Conservation (phyloP, 2,329 filamentous ascomycete genomes). For the Akanthomyces lecanii region DNA sequence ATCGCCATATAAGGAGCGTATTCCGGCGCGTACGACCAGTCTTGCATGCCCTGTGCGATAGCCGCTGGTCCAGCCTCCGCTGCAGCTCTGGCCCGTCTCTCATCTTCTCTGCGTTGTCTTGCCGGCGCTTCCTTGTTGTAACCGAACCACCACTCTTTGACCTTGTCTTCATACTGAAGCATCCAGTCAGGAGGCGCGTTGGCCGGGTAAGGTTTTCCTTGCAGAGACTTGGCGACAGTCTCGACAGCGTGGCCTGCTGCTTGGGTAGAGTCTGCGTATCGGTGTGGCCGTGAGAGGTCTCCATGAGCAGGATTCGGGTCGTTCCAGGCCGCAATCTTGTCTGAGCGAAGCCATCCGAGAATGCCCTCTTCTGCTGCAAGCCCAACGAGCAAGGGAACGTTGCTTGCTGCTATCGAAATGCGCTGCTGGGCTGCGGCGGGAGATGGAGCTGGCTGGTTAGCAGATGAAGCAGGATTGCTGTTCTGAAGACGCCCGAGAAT, state of each 20-base stretch:
- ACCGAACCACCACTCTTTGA: conserved; percentile 51
- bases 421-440: neutral
- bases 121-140: conserved; percentile 38
- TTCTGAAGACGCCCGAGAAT: conserved; percentile 35
- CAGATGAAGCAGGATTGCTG: conserved; percentile 16
- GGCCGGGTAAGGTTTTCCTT: conserved; percentile 45
- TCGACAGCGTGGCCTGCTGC: conserved; percentile 42
- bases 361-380: conserved; percentile 38
- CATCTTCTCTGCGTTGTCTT: conserved; percentile 37
- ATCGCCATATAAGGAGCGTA: conserved; percentile 41
- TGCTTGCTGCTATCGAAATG: conserved; percentile 18
- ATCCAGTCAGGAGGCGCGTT: conserved; percentile 52
- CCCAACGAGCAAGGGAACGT: conserved; percentile 29
- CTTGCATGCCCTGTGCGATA: conserved; percentile 35
- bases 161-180: conserved; percentile 40
- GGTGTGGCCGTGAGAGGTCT: conserved; percentile 28
- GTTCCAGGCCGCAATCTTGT: conserved; percentile 40
- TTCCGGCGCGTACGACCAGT: conserved; percentile 39
- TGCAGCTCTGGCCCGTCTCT: conserved; percentile 33
- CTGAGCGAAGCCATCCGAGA: conserved; percentile 41
- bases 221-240: conserved; percentile 37
- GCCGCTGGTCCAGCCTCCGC: conserved; percentile 29
- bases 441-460: neutral
- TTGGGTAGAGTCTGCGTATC: conserved; percentile 43
- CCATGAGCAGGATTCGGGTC: conserved; percentile 38